Evolutionary conservation across 2,329 filamentous ascomycete genomes (phyloP), one percentile per base, ranked within the genome.

Genomic region (Phyllosticta citriasiana): DNA sequence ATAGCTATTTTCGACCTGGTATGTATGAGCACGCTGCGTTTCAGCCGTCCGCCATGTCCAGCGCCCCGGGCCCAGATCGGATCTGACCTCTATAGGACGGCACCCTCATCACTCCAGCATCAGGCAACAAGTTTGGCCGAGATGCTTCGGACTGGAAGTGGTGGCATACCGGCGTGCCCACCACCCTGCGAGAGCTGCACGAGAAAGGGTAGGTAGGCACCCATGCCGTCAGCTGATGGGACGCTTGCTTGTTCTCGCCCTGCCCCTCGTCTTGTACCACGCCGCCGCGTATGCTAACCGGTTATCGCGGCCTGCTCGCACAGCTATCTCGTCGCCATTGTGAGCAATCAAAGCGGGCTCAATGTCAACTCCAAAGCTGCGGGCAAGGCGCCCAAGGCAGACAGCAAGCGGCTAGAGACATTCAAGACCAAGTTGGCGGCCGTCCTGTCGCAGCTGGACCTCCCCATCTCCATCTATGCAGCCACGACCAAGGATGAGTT

Each of bases 271-370:
- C 64, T 40, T 57, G 26, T 14, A 22, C 59, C 56, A 63, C 60
- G 3, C 27, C 25, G 14, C 8, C 55, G 27, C 51, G 30, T 51
- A 58, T 57, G 55, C 59, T 63, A 55, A 63, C 51, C 53, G 30
- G 35, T 51, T 53, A 27, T 62, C 30, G 24, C 55, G 27, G 33
- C 53, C 55, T 35, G 40, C 52, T 10, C 35, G 53, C 55, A 57
- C 67, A 89, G 88, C 30, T 95, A 89, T 73, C 82, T 82, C 54
- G 75, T 97, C 12, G 82, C 90, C 19, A 83, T 97, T 55, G 76
- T 99, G 57, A 95, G 89, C 64, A 99, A 99, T 72, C 94, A 99
- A 74, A 92, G 82, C 57, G 91, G 88, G 14, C 80, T 99, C 53
- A 88, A 83, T 16, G 77, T 97, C 2, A 84, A 89, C 58, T 76